These are phyloP conservation scores for Fistulifera pelliculosa DNA, from an alignment of 108 stramenopile genomes.

Conservation along the genomic window DNA sequence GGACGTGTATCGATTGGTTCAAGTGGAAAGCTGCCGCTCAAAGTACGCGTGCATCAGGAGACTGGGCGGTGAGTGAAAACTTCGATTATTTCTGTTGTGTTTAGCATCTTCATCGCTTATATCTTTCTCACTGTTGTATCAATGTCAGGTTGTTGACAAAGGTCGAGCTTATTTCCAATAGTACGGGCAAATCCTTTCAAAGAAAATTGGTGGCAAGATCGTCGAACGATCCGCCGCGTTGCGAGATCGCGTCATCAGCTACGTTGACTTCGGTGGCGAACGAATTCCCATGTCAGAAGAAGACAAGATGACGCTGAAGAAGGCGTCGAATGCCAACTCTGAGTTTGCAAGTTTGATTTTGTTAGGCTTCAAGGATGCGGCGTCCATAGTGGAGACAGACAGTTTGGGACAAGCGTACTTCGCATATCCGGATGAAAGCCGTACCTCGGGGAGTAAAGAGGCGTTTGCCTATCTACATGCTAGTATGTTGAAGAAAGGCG, in stretches of 20 bases:
- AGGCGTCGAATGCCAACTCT: slow-evolving; percentile 23
- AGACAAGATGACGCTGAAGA: slow-evolving; percentile 14
- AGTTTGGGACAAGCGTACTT: slow-evolving; percentile 23
- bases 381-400: slow-evolving; percentile 27
- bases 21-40: not conserved
- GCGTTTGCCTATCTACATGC: slow-evolving; percentile 51
- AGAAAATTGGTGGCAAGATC: no score
- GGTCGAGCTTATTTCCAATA: no score
- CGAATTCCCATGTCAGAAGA: not conserved
- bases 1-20: slow-evolving; percentile 8
- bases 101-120: no score
- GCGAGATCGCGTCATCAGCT: not conserved
- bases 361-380: slow-evolving; percentile 47
- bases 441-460: slow-evolving; percentile 32
- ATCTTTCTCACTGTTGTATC: no score
- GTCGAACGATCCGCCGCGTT: no score
- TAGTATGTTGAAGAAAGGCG: slow-evolving; percentile 61
- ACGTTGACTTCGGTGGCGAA: slow-evolving; percentile 7
- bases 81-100: no score
- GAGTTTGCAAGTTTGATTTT: slow-evolving; percentile 32
- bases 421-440: slow-evolving; percentile 44
- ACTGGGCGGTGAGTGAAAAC: not conserved
- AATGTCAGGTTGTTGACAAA: no score
- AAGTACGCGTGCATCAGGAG: slow-evolving; percentile 2
- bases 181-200: no score